A percentile compares a stretch with the other conserved stretches of the same genome.
Conservation (phyloP, 495 filamentous ascomycete genomes). For the Neurospora sp. region DNA sequence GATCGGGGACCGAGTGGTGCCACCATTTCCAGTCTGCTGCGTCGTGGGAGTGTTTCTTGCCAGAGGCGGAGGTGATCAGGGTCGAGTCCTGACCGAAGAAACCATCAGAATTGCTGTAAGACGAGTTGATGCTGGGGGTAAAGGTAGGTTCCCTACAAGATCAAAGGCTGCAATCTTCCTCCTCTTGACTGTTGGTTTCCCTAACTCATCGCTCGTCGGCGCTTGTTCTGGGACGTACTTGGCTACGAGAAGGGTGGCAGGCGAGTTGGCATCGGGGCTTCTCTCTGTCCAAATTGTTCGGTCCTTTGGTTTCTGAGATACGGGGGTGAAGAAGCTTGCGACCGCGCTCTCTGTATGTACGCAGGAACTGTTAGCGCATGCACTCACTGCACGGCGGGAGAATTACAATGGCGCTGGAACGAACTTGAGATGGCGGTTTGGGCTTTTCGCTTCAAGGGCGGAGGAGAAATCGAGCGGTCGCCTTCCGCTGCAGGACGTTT, state of each 20-base stretch:
- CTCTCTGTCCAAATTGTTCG: constrained; percentile 64
- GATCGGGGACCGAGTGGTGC: constrained; percentile 58
- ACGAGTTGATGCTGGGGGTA: not conserved
- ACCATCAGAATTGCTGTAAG: not conserved
- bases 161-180: constrained; percentile 83
- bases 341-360: constrained; percentile 50
- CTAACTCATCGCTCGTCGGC: constrained; percentile 10
- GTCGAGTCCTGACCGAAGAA: constrained; percentile 62
- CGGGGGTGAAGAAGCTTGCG: constrained; percentile 80
- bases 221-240: constrained; percentile 45
- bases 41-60: constrained; percentile 63
- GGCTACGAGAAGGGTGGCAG: constrained; percentile 61
- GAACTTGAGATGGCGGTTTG: constrained; percentile 67
- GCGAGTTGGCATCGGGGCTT: constrained; percentile 30
- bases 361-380: not conserved
- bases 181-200: constrained; percentile 22
- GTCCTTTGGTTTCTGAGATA: constrained; percentile 75
- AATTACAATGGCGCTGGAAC: not conserved
- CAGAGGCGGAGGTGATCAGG: constrained; percentile 67
- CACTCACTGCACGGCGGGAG: not conserved
- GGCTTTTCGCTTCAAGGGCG: constrained; percentile 50
- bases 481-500: constrained; percentile 9
- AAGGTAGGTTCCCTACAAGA: constrained; percentile 45
- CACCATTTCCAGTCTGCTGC: constrained; percentile 93
- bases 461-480: constrained; percentile 43